A percentile compares a stretch with the other conserved stretches of the same genome.
These are phyloP conservation scores for Chrysoporthe austroafricana DNA, from an alignment of 2,329 filamentous ascomycete species.

Conservation along the genomic window DNA sequence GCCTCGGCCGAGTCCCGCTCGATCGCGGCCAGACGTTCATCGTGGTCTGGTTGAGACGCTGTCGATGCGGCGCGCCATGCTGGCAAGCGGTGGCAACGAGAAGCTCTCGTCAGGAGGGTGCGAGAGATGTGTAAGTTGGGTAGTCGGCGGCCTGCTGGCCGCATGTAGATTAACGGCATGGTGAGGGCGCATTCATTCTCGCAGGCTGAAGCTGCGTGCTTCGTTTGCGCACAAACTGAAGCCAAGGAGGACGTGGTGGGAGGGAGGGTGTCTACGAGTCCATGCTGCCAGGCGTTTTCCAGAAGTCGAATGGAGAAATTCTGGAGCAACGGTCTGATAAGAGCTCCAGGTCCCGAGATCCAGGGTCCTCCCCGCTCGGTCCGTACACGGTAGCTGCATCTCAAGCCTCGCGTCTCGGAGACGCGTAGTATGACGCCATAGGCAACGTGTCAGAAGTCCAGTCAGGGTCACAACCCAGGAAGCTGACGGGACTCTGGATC, in stretches of 20 bases:
- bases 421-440: slow-evolving; percentile 1
- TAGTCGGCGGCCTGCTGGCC: slow-evolving; percentile 36
- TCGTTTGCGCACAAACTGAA: slow-evolving; percentile 3
- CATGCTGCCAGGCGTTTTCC: slow-evolving; percentile 13
- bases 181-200: slow-evolving; percentile 32
- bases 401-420: neutral
- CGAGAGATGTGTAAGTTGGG: slow-evolving; percentile 28
- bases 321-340: slow-evolving; percentile 9
- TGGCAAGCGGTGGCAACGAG: slow-evolving; percentile 2
- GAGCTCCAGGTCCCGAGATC: slow-evolving; percentile 11
- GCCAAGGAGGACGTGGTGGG: neutral
- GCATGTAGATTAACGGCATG: slow-evolving; percentile 37
- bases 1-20: neutral
- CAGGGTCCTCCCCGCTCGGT: slow-evolving; percentile 4
- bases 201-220: slow-evolving; percentile 21
- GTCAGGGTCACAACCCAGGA: neutral
- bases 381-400: neutral
- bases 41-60: slow-evolving; percentile 14
- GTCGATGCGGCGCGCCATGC: slow-evolving; percentile 27
- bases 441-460: neutral
- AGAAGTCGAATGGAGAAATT: slow-evolving; percentile 10
- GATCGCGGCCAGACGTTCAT: too few relatives aligned
- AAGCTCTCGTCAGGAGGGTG: slow-evolving; percentile 22
- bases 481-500: neutral
- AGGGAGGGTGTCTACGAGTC: slow-evolving; percentile 12